phyloP scores from a whole-genome alignment of 371 early-diverging fungal species.

The Coemansia sp. region DNA sequence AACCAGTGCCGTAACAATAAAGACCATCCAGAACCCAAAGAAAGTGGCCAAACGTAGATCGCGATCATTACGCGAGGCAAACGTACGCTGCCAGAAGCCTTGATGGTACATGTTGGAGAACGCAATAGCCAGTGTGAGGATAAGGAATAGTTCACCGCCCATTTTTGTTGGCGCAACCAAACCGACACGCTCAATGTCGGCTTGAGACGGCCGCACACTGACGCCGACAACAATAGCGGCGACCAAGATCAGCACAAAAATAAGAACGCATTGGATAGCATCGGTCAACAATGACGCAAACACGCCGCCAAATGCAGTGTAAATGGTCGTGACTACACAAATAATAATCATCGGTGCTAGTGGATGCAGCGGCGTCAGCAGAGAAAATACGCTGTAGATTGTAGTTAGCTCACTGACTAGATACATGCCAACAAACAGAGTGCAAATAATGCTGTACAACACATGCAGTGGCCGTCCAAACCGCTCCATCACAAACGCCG shows the following conservation, averaged over 20 bases:
- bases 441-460: constrained; percentile 49
- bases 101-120: constrained; percentile 55
- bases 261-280: constrained; percentile 51
- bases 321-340: constrained; percentile 50
- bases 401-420: constrained; percentile 55
- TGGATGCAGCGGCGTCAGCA: constrained; percentile 51
- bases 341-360: constrained; percentile 52
- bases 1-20: constrained; percentile 45
- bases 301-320: constrained; percentile 58
- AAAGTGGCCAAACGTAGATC: constrained; percentile 49
- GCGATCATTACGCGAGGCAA: constrained; percentile 52
- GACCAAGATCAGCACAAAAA: constrained; percentile 49
- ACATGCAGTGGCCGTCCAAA: constrained; percentile 53
- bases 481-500: constrained; percentile 52
- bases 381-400: constrained; percentile 46
- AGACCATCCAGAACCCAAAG: constrained; percentile 50
- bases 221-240: constrained; percentile 49
- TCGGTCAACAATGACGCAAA: constrained; percentile 57
- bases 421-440: constrained; percentile 55
- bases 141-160: constrained; percentile 54
- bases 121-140: constrained; percentile 51
- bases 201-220: constrained; percentile 47
- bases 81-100: constrained; percentile 56
- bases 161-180: constrained; percentile 55
- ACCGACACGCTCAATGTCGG: constrained; percentile 47